Evolutionary conservation across 2,329 filamentous ascomycete species (phyloP), one percentile per base, ranked within the genome.

Genomic region (Sporothrix humicola): DNA sequence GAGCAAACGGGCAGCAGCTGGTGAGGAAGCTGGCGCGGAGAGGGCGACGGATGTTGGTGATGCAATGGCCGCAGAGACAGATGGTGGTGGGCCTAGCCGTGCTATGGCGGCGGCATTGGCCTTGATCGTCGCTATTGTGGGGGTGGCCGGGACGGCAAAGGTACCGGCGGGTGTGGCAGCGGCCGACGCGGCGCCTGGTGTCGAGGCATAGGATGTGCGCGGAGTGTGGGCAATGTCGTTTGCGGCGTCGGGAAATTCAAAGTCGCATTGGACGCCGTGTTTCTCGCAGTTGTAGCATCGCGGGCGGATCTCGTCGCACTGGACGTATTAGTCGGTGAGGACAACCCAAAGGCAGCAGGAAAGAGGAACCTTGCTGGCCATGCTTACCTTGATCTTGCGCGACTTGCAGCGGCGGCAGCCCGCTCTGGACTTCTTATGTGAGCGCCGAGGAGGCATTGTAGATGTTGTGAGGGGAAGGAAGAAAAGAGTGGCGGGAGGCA

Each of bases 351-450:
- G 7, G 6, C 9, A 69, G n/a, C 1, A 26, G 9, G 52, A 12
- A 9, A 23, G 3, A 3, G 20, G 42, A 2, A 15, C 10, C 1
- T 17, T 46, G n/a, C 17, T 12, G 6, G 59, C 65, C 23, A 20
- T 31, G n/a, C 77, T 68, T 81, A 90, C 90, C 87, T 92, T 92
- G 79, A 92, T 91, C 81, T 92, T 92, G 75, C 90, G 85, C 72
- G 85, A 84, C 82, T 92, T 92, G 81, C 90, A 92, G 74, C 88
- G 84, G 75, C 86, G 85, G 78, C 90, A 92, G 63, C 90, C 90
- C 70, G 89, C 87, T 77, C 90, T 86, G 73, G 89, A 91, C 83
- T 92, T 92, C 79, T 91, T 92, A 81, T 92, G 90, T 58, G 90
- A 90, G 79, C 89, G 85, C 78, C 90, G 84, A 44, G 90, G 89